Evolutionary conservation across 2,329 filamentous ascomycete species (phyloP), one percentile per base, ranked within the genome.

Genomic region (Hypoxylon sp.): DNA sequence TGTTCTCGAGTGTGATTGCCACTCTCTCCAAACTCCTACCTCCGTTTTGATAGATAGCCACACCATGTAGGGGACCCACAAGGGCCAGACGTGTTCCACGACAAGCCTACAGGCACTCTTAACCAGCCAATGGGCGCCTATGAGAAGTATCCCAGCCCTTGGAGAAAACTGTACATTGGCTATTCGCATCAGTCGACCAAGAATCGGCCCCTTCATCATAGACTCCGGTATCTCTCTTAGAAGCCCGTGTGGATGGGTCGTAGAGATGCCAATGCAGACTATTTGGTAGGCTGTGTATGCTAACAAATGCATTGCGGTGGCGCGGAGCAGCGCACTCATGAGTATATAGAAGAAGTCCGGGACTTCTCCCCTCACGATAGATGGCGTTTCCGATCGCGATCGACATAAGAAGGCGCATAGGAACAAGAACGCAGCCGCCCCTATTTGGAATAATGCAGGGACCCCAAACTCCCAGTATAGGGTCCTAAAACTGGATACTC

Each of bases 241-340:
- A 17, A 22, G 26, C n/a, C 11, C 37, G 31, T 10, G 47, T 3
- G 24, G 29, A 19, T 42, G 62, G 14, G 48, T 19, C 11, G 31
- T 46, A 10, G 48, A 44, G 11, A 73, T 44, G 22, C 50, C 48
- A n/a, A 64, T 35, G 26, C 63, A 72, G 22, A 67, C 59, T 1
- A 75, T 10, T 33, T 77, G 76, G 50, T 77, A 76, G 1, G 71
- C 71, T 14, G 74, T 77, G 24, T 73, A 74, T 42, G 74, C 64
- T 6, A 77, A 2, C 3, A 77, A 24, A 35, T 77, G 76, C 61
- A 73, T 69, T 2, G 70, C 59, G 0, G 72, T 74, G n/a, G 75
- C 73, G 51, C 74, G 71, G 26, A 74, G 48, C 26, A 77, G 73
- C 6, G 71, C 54, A 42, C 59, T 67, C 4, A 50, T 14, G 3